phyloP scores from a whole-genome alignment of 495 filamentous ascomycete species.

The Sordaria brevicollis region DNA sequence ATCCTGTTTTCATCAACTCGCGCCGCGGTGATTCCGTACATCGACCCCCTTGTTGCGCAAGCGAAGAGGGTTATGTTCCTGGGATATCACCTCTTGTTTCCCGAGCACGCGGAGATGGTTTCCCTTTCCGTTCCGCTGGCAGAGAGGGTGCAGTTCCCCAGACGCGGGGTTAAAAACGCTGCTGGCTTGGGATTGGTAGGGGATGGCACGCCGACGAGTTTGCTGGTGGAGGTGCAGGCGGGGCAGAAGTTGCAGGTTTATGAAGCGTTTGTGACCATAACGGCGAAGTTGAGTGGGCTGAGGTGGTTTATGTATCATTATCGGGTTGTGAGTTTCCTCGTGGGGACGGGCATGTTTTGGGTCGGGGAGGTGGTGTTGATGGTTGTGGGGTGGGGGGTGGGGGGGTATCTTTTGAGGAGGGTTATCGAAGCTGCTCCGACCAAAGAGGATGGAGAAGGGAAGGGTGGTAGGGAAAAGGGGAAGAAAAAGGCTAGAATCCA shows the following conservation, averaged over 20 bases:
- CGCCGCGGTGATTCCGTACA: slow-evolving; percentile 30
- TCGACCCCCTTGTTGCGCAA: slow-evolving; percentile 24
- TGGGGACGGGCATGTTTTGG: slow-evolving; percentile 68
- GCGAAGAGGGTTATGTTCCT: slow-evolving; percentile 34
- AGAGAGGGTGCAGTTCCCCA: background rate
- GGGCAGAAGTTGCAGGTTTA: slow-evolving; percentile 66
- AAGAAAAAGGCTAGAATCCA: background rate
- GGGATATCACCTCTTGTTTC: slow-evolving; percentile 30
- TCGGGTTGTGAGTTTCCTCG: slow-evolving; percentile 53
- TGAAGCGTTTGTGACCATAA: slow-evolving; percentile 52
- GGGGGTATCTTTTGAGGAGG: background rate
- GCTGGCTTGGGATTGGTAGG: slow-evolving; percentile 58
- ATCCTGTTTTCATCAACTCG: slow-evolving; percentile 28
- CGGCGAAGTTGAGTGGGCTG: slow-evolving; percentile 62
- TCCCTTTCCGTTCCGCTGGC: slow-evolving; percentile 52
- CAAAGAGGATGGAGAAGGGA: background rate
- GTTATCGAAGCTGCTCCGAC: background rate
- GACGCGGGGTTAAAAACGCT: slow-evolving; percentile 20
- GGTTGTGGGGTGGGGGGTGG: slow-evolving; percentile 22
- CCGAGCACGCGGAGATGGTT: slow-evolving; percentile 34
- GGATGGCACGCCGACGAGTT: slow-evolving; percentile 41
- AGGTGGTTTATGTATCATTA: slow-evolving; percentile 81
- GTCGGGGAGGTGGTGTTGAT: slow-evolving; percentile 52
- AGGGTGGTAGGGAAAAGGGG: background rate
- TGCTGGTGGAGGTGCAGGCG: slow-evolving; percentile 58